These are phyloP conservation scores for Domatiomyces catenatus DNA, from an alignment of 2,329 filamentous ascomycete genomes.

Conservation along the genomic window DNA sequence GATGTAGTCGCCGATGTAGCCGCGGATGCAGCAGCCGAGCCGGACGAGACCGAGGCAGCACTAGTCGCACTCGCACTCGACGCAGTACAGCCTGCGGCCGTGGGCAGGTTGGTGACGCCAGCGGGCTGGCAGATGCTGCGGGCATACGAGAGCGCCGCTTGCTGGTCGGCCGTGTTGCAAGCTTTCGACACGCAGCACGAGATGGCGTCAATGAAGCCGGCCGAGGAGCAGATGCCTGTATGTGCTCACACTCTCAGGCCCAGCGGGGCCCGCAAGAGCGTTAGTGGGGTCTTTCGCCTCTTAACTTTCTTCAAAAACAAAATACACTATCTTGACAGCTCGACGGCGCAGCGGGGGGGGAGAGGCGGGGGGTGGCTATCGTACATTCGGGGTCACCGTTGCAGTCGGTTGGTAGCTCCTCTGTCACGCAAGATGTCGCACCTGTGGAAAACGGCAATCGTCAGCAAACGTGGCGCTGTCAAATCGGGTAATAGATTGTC, in stretches of 20 bases:
- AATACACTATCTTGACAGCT: neutral
- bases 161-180: conserved; percentile 31
- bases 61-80: too few species aligned
- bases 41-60: conserved; percentile 7
- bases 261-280: neutral
- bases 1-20: conserved; percentile 1
- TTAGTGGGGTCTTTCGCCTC: too few species aligned
- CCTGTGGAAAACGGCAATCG: conserved; percentile 2
- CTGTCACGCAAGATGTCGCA: conserved; percentile 24
- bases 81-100: conserved; percentile 6
- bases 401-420: conserved; percentile 27
- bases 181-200: conserved; percentile 34
- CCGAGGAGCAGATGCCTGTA: conserved; percentile 30
- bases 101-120: conserved; percentile 22
- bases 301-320: too few species aligned
- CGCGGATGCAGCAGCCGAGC: neutral
- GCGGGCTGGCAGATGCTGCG: conserved; percentile 25
- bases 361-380: conserved; percentile 2
- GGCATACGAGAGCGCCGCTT: conserved; percentile 19
- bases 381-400: conserved; percentile 30
- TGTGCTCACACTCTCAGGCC: neutral
- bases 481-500: neutral
- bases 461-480: conserved; percentile 1
- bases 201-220: conserved; percentile 33
- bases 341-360: too few species aligned